Evolutionary conservation across 1,139 yeast species (phyloP).

Genomic region (Candida sp.): DNA sequence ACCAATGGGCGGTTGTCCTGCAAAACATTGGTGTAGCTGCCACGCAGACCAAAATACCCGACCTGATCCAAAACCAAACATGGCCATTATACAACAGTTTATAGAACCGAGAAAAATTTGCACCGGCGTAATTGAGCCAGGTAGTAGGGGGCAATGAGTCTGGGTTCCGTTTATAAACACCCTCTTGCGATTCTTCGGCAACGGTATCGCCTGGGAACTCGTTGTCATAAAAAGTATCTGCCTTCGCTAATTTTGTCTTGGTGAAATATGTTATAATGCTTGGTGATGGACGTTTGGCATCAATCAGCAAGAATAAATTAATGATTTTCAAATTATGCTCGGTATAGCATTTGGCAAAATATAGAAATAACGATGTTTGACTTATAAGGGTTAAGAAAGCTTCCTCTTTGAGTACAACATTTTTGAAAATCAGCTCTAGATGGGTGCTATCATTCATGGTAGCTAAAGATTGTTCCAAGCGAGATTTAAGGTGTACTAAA

Average conservation of each 20-base stretch:
- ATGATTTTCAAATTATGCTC: slow-evolving; percentile 14
- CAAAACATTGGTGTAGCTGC: slow-evolving; percentile 28
- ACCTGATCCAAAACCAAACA: slow-evolving; percentile 31
- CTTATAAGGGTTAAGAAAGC: slow-evolving; percentile 23
- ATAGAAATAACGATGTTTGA: slow-evolving; percentile 22
- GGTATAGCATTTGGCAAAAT: slow-evolving; percentile 17
- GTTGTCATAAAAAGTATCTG: slow-evolving; percentile 7
- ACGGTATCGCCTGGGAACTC: slow-evolving; percentile 9
- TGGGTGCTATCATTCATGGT: slow-evolving; percentile 11
- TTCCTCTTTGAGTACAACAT: slow-evolving; percentile 19
- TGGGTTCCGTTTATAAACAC: slow-evolving; percentile 22
- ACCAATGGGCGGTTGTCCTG: slow-evolving; percentile 30
- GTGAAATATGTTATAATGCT: slow-evolving; percentile 19
- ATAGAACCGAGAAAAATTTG: slow-evolving; percentile 13
- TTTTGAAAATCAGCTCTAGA: slow-evolving; percentile 13
- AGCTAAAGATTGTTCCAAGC: slow-evolving; percentile 8
- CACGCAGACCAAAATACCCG: slow-evolving; percentile 20
- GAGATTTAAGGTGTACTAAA: slow-evolving; percentile 10
- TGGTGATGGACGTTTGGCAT: slow-evolving; percentile 24
- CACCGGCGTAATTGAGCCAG: slow-evolving; percentile 18
- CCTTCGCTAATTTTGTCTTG: slow-evolving; percentile 11
- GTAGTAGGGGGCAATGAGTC: slow-evolving; percentile 27
- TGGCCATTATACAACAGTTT: slow-evolving; percentile 15
- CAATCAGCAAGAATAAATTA: slow-evolving; percentile 24
- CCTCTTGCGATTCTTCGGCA: slow-evolving; percentile 12